Percentiles rank a stretch among this genome's conserved stretches.
Evolutionary conservation across 345 rosid genomes (phyloP).

Genomic region (Luvunga scandens): DNA sequence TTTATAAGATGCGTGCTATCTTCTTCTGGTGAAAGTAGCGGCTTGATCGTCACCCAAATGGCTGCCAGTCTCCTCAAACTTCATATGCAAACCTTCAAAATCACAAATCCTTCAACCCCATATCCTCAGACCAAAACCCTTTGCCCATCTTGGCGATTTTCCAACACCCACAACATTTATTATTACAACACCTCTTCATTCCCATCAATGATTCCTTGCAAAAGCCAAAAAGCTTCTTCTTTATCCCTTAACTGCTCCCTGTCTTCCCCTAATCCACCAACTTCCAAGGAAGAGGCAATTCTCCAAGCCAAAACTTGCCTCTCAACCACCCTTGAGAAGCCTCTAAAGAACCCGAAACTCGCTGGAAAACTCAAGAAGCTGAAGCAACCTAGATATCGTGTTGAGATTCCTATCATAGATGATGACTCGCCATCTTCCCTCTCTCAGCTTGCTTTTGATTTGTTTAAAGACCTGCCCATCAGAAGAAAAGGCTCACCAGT

Average conservation of each 20-base stretch:
- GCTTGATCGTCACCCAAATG: constrained; percentile 20
- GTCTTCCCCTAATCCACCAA: constrained; percentile 55
- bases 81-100: constrained; percentile 25
- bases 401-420: constrained; percentile 69
- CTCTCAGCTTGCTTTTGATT: constrained; percentile 49
- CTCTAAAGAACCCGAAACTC: constrained; percentile 74
- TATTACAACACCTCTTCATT: constrained; percentile 8
- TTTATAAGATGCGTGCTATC: not conserved
- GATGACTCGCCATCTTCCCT: constrained; percentile 66
- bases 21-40: not conserved
- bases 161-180: constrained; percentile 1
- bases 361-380: constrained; percentile 66
- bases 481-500: constrained; percentile 54
- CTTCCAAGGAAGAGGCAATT: constrained; percentile 78
- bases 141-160: constrained; percentile 6
- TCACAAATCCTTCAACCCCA: constrained; percentile 10
- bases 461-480: constrained; percentile 51
- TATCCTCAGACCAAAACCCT: constrained; percentile 6
- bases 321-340: constrained; percentile 60
- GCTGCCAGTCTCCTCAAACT: constrained; percentile 36
- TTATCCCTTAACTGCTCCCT: constrained; percentile 34
- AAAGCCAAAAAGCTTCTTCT: constrained; percentile 21
- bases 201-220: constrained; percentile 13
- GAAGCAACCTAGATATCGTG: constrained; percentile 69
- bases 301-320: constrained; percentile 79